These are phyloP conservation scores for Globisporangium mamillatum DNA, from an alignment of 352 stramenopile species.

Conservation along the genomic window DNA sequence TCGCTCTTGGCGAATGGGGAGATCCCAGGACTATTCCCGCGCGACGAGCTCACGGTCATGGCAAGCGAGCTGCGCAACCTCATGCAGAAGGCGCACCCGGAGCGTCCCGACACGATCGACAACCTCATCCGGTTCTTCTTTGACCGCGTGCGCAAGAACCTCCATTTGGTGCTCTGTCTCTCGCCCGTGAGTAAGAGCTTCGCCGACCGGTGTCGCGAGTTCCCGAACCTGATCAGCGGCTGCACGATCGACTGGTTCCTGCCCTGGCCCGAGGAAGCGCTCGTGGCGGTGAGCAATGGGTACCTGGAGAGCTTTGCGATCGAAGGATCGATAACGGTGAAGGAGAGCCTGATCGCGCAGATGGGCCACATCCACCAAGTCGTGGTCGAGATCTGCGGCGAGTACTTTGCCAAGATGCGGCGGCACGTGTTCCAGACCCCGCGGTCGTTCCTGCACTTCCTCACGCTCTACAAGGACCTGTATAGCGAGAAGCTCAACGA, in stretches of 20 bases:
- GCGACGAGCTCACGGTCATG: conserved; percentile 87
- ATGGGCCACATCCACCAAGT: conserved; percentile 76
- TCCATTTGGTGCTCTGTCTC: conserved; percentile 87
- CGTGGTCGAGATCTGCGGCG: conserved; percentile 62
- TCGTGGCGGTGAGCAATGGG: conserved; percentile 78
- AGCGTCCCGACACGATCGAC: conserved; percentile 67
- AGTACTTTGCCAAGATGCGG: conserved; percentile 77
- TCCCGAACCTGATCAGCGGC: conserved; percentile 84
- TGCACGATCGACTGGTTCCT: conserved; percentile 92
- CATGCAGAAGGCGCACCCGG: conserved; percentile 68
- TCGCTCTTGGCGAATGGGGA: conserved; percentile 84
- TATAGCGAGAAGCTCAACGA: conserved; percentile 76
- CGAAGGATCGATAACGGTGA: conserved; percentile 51
- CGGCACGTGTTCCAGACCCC: conserved; percentile 89
- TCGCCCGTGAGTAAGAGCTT: conserved; percentile 83
- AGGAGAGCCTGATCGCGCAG: conserved; percentile 61
- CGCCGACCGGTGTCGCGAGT: conserved; percentile 79
- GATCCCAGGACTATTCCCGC: conserved; percentile 82
- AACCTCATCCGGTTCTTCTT: conserved; percentile 88
- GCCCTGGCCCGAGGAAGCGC: conserved; percentile 84
- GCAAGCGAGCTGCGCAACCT: conserved; percentile 67
- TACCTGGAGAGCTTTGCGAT: conserved; percentile 72
- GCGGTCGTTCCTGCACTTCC: conserved; percentile 85
- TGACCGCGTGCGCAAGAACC: conserved; percentile 76
- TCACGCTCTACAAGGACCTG: conserved; percentile 73